A percentile compares a stretch with the other conserved stretches of the same genome.
Evolutionary conservation across 2,329 filamentous ascomycete species (phyloP).

Genomic region (Colletotrichum shisoi): DNA sequence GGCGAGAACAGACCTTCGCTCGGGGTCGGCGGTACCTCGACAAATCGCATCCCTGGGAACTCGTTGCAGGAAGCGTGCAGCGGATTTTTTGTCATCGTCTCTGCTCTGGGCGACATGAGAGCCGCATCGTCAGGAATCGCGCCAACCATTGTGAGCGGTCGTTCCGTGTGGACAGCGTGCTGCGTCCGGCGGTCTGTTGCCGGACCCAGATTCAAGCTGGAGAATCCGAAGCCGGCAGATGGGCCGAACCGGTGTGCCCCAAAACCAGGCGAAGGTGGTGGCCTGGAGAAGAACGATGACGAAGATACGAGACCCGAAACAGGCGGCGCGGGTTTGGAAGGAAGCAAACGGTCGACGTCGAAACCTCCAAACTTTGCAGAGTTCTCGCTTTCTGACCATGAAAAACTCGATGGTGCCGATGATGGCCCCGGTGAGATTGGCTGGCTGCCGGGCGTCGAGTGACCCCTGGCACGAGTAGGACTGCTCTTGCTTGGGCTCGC

Average conservation of each 20-base stretch:
- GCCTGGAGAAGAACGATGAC: conserved; percentile 47
- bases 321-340: conserved; percentile 50
- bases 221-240: conserved; percentile 54
- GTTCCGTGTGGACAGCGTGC: conserved; percentile 44
- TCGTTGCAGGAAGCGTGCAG: conserved; percentile 60
- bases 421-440: conserved; percentile 69
- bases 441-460: conserved; percentile 61
- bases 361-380: conserved; percentile 53
- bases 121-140: conserved; percentile 58
- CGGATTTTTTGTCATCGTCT: conserved; percentile 75
- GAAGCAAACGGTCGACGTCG: conserved; percentile 48
- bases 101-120: conserved; percentile 74
- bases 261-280: conserved; percentile 57
- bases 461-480: conserved; percentile 59
- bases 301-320: conserved; percentile 45
- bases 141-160: conserved; percentile 50
- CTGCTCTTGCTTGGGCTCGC: conserved; percentile 53
- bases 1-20: conserved; percentile 64
- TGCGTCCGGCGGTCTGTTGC: conserved; percentile 42
- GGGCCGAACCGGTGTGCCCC: conserved; percentile 51
- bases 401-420: conserved; percentile 70
- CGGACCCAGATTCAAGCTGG: conserved; percentile 48
- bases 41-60: conserved; percentile 60
- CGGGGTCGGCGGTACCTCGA: conserved; percentile 62
- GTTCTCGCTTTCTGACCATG: conserved; percentile 63